Evolutionary conservation across 805 yeast species (phyloP), one percentile per base, ranked within the genome.

Genomic region (Pichia insulana): DNA sequence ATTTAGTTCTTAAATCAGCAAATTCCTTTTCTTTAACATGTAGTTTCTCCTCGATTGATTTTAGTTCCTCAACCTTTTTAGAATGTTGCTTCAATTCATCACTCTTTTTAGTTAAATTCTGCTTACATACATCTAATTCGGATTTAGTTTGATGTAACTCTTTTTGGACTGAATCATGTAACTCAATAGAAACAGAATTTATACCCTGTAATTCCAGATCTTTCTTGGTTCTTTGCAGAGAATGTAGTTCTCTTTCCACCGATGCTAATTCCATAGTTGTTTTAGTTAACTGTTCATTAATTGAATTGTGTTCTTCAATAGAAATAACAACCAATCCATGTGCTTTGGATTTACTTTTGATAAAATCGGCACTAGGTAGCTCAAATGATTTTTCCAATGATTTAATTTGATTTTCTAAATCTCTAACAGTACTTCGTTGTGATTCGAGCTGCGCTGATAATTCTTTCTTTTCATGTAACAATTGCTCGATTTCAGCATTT

Each of bases 241-340:
- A 32, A 13, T 7, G 10, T 10, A 45, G 18, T 27, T 50, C 53
- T 18, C 27, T 30, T 31, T 48, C 46, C 25, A 36, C 37, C 19
- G 36, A 36, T 8, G 39, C 16, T 20, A 48, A 30, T 7, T 39
- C 40, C 6, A 34, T 16, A 11, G 40, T 9, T 31, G 30, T 40
- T 4, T 36, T 40, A 8, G 27, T 9, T 7, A 50, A 25, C 31
- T 48, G 44, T 3, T 36, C 19, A 15, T 39, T 39, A n/a, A 48
- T 30, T 6, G 33, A 37, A 3, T 32, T 34, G 20, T 48, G 49
- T 11, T 51, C 52, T 10, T 15, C 37, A 4, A 25, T 12, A 11
- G 53, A 40, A 18, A 52, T 27, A 3, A 68, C 54, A 20, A 59
- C 56, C 27, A 66, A 52, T 1, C 66, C 69, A 40, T 58, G 49